Percentiles rank a stretch among this genome's conserved stretches.
Evolutionary conservation across 106 monocot species (phyloP).

Genomic region (Agapanthus africanus): DNA sequence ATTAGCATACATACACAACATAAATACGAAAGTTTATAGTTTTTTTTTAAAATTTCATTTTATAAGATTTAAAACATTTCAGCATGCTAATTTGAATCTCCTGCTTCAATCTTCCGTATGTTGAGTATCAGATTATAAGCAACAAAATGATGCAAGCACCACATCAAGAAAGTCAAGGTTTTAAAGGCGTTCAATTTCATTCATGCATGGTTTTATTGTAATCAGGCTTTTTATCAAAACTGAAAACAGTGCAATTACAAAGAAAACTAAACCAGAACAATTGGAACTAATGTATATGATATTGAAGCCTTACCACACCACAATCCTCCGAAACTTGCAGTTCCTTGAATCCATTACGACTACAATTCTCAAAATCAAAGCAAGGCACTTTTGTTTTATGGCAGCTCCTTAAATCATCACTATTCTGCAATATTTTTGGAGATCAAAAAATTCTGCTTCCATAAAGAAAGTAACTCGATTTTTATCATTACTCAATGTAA

Average conservation of each 20-base stretch:
- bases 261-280: background rate
- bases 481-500: background rate
- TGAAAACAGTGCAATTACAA: background rate
- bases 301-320: constrained; percentile 73
- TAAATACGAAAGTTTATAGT: background rate
- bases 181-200: no score
- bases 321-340: constrained; percentile 93
- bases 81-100: background rate
- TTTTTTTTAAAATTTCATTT: background rate
- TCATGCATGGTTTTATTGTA: no score
- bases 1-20: background rate
- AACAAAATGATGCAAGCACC: background rate
- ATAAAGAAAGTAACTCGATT: background rate
- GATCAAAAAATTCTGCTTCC: background rate
- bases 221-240: no score
- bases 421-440: constrained; percentile 50
- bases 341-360: constrained; percentile 78
- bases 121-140: background rate
- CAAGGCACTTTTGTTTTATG: constrained; percentile 84
- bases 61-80: background rate
- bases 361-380: constrained; percentile 95
- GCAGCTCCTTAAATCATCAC: constrained; percentile 69
- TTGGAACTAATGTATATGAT: background rate
- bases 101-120: background rate
- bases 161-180: background rate